Conservation (phyloP, 305 asterid genomes). For the Fraxinus latifolia region DNA sequence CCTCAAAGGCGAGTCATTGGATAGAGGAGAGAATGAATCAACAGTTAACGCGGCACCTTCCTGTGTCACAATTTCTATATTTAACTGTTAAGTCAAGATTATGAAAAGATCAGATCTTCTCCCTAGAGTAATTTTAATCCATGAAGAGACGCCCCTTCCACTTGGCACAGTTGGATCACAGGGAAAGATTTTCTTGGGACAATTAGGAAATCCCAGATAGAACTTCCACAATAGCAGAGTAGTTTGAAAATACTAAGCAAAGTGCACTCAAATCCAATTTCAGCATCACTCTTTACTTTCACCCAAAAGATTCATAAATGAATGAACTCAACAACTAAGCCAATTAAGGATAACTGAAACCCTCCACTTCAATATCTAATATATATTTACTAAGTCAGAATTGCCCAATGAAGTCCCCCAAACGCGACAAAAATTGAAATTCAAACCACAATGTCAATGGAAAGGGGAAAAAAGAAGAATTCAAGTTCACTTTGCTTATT, state of each 20-base stretch:
- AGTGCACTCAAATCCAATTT: neutral
- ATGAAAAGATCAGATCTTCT: neutral
- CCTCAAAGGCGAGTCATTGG: conserved; percentile 42
- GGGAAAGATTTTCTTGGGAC: neutral
- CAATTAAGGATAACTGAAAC: conserved; percentile 9
- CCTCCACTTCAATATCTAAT: conserved; percentile 23
- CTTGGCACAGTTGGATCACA: neutral
- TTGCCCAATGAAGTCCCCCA: conserved; percentile 11
- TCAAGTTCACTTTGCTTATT: neutral
- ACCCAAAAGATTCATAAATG: neutral
- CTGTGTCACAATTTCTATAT: conserved; percentile 44
- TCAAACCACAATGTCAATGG: conserved; percentile 14
- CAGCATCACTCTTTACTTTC: neutral
- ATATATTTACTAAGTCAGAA: conserved; percentile 1
- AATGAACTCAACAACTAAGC: neutral
- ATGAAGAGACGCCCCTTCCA: neutral
- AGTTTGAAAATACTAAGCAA: neutral
- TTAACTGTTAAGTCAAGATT: conserved; percentile 14
- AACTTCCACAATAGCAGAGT: neutral
- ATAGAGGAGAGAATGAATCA: conserved; percentile 55
- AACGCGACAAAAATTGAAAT: neutral
- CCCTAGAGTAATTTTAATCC: neutral
- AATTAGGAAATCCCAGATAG: neutral
- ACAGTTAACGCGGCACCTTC: conserved; percentile 60
- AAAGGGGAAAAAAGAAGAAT: neutral